Conservation (phyloP, 2,329 filamentous ascomycete species). For the Alternaria sp. region DNA sequence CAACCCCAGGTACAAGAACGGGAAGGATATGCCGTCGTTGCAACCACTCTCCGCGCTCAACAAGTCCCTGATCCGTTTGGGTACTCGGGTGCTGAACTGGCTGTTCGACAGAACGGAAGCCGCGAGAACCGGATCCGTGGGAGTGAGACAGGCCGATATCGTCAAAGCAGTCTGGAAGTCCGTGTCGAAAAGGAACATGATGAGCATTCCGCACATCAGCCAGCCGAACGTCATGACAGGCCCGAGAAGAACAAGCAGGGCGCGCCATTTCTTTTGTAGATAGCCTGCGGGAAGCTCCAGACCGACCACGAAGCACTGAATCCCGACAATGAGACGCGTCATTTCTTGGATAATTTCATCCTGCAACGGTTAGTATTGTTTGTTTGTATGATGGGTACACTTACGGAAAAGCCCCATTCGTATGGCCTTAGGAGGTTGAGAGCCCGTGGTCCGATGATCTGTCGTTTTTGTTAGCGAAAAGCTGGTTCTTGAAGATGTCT, state of each 20-base stretch:
- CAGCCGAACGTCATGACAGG: constrained; percentile 60
- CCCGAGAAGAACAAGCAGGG: constrained; percentile 56
- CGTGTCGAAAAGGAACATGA: constrained; percentile 55
- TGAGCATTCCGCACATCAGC: constrained; percentile 56
- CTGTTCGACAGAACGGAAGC: constrained; percentile 61
- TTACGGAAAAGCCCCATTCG: constrained; percentile 46
- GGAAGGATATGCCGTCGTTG: constrained; percentile 63
- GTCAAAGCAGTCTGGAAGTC: constrained; percentile 56
- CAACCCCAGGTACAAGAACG: constrained; percentile 62
- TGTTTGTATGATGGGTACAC: not conserved
- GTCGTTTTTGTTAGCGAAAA: not conserved
- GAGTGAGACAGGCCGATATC: constrained; percentile 62
- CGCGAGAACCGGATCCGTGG: constrained; percentile 63
- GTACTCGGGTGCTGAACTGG: constrained; percentile 60
- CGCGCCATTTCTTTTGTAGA: constrained; percentile 60
- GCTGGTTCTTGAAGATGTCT: too few species aligned
- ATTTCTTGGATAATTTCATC: constrained; percentile 51
- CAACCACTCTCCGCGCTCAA: constrained; percentile 62
- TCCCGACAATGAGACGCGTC: constrained; percentile 55
- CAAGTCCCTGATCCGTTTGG: constrained; percentile 58
- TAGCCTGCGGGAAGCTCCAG: constrained; percentile 53
- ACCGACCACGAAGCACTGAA: constrained; percentile 50
- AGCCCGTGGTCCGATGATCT: constrained; percentile 50
- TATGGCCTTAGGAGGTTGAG: constrained; percentile 50
- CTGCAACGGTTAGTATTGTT: constrained; percentile 16